Evolutionary conservation across 495 filamentous ascomycete genomes (phyloP).

Genomic region (Lasiosphaeria miniovina): DNA sequence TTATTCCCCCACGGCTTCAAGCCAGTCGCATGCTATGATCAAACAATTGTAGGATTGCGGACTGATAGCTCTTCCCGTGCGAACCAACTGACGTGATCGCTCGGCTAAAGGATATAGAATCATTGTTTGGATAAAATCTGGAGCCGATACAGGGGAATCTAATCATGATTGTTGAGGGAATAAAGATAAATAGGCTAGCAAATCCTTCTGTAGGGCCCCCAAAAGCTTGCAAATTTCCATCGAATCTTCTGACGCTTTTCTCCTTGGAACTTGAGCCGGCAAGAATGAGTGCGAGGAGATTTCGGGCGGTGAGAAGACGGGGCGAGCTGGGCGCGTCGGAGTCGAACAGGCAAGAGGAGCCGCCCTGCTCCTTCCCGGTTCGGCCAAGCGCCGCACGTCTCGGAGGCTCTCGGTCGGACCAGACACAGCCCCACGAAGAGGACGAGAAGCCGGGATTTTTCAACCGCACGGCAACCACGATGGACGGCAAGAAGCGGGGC

Average conservation of each 20-base stretch:
- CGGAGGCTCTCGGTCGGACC: background rate
- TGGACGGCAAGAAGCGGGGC: background rate
- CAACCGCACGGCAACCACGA: background rate
- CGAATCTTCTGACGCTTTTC: no score
- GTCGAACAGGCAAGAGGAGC: background rate
- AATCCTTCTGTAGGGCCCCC: background rate
- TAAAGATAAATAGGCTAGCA: background rate
- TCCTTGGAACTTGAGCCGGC: no score
- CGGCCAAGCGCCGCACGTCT: conserved; percentile 10
- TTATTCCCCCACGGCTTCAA: no score
- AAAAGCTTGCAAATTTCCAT: background rate
- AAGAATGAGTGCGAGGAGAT: no score
- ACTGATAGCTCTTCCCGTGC: background rate
- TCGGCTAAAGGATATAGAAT: background rate
- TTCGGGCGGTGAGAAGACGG: background rate
- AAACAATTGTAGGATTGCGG: no score
- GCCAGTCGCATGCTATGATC: no score
- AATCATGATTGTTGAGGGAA: no score
- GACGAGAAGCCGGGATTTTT: background rate
- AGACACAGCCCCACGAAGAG: background rate
- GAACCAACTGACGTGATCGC: background rate
- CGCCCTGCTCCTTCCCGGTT: background rate
- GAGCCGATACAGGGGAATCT: background rate
- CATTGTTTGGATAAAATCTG: background rate
- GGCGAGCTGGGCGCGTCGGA: background rate